Base-by-base conservation (phyloP, 345 rosid species). In the Barbarea vulgaris region DNA sequence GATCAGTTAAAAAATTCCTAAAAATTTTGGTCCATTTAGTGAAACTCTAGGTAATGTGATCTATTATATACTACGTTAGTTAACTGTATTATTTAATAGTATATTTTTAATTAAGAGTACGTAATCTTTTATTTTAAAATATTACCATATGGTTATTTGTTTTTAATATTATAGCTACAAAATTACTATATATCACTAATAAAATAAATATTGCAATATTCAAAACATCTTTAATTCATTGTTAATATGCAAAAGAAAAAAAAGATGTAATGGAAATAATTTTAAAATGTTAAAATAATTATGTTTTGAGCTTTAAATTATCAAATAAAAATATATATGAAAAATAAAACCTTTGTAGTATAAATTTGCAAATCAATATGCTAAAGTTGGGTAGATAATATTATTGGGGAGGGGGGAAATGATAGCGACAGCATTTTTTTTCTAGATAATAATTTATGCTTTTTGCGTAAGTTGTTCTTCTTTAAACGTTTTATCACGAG, bases 401-500 rank as follows among this genome's bases (percentile, higher is more conserved):
- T 25, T 30, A 27, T 55, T 27, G 55, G 44, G 42, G 12, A 6
- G 10, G 14, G 30, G 0, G 14, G 7, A 58, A 1, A 2, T 37
- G 73, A 28, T 19, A 59, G 61, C 9, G 24, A 58, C 39, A 17
- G 34, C 59, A 25, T 47, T 17, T 72, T 17, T 72, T 52, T 64
- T 47, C 18, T 12, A 39, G 17, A 39, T 30, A 58, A 50, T 54
- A 15, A 18, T 64, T 61, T n/a, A 41, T 62, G 48, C 9, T 31
- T 33, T 25, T 63, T 64, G 37, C 5, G 13, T 47, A 34, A 59
- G 3, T 36, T 19, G 2, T 28, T 13, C 39, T 12, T 33, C 46
- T 46, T 27, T 64, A 28, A 22, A 24, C 39, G 15, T 55, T 65
- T 56, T 9, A 25, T 73, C 41, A 46, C 9, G 17, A 50, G 55